Evolutionary conservation across 306 rosid genomes (phyloP), one percentile per base, ranked within the genome.

Genomic region (Begonia masoniana): DNA sequence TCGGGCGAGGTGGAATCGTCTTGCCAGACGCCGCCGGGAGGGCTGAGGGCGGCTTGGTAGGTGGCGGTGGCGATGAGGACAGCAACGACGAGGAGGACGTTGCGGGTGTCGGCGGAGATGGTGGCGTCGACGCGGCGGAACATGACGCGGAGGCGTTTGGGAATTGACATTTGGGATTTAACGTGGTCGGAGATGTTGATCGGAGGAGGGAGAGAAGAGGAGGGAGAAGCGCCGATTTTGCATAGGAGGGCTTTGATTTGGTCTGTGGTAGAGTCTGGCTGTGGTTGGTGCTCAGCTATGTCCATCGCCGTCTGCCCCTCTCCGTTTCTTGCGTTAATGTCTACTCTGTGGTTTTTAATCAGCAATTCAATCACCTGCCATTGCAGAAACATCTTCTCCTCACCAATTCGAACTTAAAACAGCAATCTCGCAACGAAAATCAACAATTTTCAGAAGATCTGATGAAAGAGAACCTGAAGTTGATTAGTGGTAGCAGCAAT

Each of bases 311-410:
- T 71, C 14, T 2, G 15, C 6, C 35, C 63, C 19, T 63, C 68
- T 0, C 24, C 35, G 17, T 75, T 66, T 60, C 56, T 65, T 0
- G 56, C 61, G 1, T 64, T 74, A 36, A 70, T 16, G 59, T 67
- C 21, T 8, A 62, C 50, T 3, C 56, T 62, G 35, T 52, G 47
- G 12, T 45, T 64, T 0, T 61, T 57, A 12, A 71, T 7, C 13
- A 67, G 55, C 62, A 61, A 52, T 15, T 59, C 62, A 31, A 76
- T 72, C 11, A 53, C 60, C 82, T 75, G 76, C 41, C 39, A 7
- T 15, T 12, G 16, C 43, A 13, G 43, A 13, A 31, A 36, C 17
- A 12, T 11, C 12, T 14, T 4, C 8, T 13, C 15, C 17, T 49
- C 10, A 16, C 21, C 15, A 51, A 10, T n/a, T 51, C 12, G 15